A percentile compares a stretch with the other conserved stretches of the same genome.
Evolutionary conservation across 2,329 filamentous ascomycete genomes (phyloP).

Genomic region (Aspergillus sp.): DNA sequence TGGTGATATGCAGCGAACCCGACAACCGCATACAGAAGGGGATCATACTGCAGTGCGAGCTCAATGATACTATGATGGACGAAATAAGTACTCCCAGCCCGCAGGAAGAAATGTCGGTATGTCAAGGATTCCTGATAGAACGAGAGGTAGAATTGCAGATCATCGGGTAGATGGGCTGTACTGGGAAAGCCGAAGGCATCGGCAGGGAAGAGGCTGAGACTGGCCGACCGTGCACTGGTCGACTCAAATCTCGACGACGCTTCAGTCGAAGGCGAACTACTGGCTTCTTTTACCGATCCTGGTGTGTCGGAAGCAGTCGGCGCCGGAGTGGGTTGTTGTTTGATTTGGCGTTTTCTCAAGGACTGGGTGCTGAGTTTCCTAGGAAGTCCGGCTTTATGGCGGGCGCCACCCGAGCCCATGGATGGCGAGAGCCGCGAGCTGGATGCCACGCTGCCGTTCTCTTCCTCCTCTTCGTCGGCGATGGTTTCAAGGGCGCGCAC

Average conservation of each 20-base stretch:
- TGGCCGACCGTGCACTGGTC: constrained; percentile 31
- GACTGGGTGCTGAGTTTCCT: constrained; percentile 32
- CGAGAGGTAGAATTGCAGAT: constrained; percentile 73
- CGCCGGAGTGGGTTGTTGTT: constrained; percentile 13
- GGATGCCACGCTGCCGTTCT: constrained; percentile 19
- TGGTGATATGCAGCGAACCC: constrained; percentile 87
- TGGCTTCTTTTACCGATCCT: constrained; percentile 43
- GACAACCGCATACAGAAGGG: constrained; percentile 80
- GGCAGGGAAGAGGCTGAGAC: constrained; percentile 24
- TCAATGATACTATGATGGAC: constrained; percentile 69
- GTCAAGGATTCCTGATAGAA: constrained; percentile 78
- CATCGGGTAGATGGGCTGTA: constrained; percentile 47
- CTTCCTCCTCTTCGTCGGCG: constrained; percentile 44
- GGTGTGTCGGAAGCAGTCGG: constrained; percentile 29
- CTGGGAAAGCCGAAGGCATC: constrained; percentile 24
- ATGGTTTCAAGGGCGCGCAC: constrained; percentile 38
- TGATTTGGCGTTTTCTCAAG: constrained; percentile 23
- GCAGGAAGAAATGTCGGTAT: constrained; percentile 77
- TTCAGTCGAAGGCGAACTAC: constrained; percentile 53
- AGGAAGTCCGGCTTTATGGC: constrained; percentile 18
- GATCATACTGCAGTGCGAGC: constrained; percentile 72
- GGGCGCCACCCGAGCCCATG: constrained; percentile 15
- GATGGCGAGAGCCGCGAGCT: constrained; percentile 22
- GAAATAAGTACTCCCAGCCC: constrained; percentile 69
- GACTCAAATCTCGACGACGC: constrained; percentile 38